Evolutionary conservation across 331 rosid genomes (phyloP).

Genomic region (Quercus tomentella): DNA sequence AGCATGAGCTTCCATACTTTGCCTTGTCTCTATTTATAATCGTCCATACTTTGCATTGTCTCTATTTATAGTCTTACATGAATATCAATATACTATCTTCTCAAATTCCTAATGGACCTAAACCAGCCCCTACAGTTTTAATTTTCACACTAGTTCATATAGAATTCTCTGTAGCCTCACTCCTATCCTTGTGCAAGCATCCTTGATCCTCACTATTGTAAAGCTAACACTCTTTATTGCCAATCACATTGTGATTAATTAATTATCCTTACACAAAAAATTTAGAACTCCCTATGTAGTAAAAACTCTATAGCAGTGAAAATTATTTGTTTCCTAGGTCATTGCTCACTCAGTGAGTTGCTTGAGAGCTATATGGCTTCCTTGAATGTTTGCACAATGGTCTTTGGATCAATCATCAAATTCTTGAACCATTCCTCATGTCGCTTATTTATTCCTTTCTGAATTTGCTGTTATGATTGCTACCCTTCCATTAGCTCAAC

Average conservation of each 20-base stretch:
- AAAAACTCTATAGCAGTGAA: neutral
- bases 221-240: neutral
- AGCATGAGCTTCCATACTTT: constrained; percentile 35
- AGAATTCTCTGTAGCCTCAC: neutral
- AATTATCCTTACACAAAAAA: neutral
- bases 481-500: constrained; percentile 87
- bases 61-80: constrained; percentile 1
- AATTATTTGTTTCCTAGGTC: neutral
- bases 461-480: constrained; percentile 51
- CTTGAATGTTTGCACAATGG: neutral
- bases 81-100: constrained; percentile 13
- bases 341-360: neutral
- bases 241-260: neutral
- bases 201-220: neutral
- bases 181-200: neutral
- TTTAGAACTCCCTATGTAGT: neutral
- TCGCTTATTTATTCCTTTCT: constrained; percentile 1
- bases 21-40: neutral
- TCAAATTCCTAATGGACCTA: neutral
- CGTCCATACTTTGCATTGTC: neutral
- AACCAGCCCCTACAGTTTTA: neutral
- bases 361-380: neutral
- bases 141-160: neutral
- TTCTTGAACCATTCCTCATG: constrained; percentile 2
- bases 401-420: neutral